A percentile compares a stretch with the other conserved stretches of the same genome.
phyloP scores from a whole-genome alignment of 78 protist species.

The Guillardia theta region DNA sequence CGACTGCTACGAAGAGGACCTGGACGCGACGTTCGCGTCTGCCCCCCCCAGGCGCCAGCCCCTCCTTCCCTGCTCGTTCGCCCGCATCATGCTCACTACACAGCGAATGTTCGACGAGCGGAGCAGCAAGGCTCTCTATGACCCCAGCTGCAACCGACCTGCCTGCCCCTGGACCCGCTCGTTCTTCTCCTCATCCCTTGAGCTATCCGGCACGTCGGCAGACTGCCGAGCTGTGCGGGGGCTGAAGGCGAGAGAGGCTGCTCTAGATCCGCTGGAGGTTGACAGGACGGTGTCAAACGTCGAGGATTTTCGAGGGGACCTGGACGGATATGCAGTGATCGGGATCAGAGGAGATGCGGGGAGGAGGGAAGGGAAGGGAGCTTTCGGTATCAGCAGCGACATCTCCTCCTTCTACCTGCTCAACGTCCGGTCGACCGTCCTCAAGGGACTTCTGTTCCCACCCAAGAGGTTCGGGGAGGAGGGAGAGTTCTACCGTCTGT shows the following conservation, averaged over 20 bases:
- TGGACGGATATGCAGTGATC: neutral
- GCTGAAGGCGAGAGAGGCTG: no score
- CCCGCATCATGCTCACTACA: neutral
- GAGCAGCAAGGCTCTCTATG: no score
- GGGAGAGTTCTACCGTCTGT: neutral
- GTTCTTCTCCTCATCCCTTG: no score
- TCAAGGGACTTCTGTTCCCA: neutral
- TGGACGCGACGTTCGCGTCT: neutral
- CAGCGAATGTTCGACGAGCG: no score
- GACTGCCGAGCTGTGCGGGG: no score
- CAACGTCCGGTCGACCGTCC: neutral
- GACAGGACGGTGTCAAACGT: neutral
- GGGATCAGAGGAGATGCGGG: no score
- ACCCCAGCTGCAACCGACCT: no score
- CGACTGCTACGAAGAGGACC: neutral
- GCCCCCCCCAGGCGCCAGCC: neutral
- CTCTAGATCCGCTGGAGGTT: no score
- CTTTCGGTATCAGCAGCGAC: neutral
- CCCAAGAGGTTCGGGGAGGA: neutral
- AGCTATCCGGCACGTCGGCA: no score
- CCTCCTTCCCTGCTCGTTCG: neutral
- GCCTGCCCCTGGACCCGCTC: no score
- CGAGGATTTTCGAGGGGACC: neutral
- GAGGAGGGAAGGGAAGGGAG: neutral
- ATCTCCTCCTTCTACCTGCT: neutral